A percentile compares a stretch with the other conserved stretches of the same genome.
These are phyloP conservation scores for Trichoderma sp. DNA, from an alignment of 2,329 filamentous ascomycete species.

Conservation along the genomic window DNA sequence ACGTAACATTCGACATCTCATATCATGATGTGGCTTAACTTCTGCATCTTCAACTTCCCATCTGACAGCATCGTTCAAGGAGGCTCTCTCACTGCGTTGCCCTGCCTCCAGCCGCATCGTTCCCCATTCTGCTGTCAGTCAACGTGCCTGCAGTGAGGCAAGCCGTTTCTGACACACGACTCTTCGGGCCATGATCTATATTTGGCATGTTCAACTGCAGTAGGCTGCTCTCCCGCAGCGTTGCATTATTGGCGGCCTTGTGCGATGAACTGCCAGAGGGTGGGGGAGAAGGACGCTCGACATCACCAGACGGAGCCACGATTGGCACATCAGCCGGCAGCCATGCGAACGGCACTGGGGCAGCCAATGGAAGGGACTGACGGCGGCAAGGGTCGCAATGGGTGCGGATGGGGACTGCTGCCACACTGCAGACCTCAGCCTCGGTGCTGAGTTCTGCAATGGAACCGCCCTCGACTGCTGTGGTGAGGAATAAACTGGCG, in stretches of 20 bases:
- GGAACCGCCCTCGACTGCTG: slow-evolving; percentile 5
- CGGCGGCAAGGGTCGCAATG: background rate
- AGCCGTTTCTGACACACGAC: background rate
- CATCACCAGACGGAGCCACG: background rate
- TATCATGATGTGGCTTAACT: background rate
- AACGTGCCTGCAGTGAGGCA: background rate
- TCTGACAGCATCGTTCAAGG: background rate
- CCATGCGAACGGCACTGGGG: slow-evolving; percentile 4
- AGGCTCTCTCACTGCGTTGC: background rate
- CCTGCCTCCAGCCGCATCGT: background rate
- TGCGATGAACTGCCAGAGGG: background rate
- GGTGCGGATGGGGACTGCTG: background rate
- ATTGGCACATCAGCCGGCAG: slow-evolving; percentile 14
- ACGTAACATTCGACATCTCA: background rate
- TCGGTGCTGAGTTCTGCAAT: slow-evolving; percentile 25
- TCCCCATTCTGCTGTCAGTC: background rate
- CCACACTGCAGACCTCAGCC: slow-evolving; percentile 25
- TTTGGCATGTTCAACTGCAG: slow-evolving; percentile 2
- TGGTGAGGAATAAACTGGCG: background rate
- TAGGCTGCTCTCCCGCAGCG: background rate
- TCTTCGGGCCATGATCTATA: slow-evolving; percentile 16
- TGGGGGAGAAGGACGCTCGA: slow-evolving; percentile 2
- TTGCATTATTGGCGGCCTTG: slow-evolving; percentile 21
- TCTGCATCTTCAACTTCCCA: background rate
- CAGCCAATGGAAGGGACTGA: slow-evolving; percentile 2